phyloP scores from a whole-genome alignment of 2,329 filamentous ascomycete genomes.

The Pestalotiopsis sp. region DNA sequence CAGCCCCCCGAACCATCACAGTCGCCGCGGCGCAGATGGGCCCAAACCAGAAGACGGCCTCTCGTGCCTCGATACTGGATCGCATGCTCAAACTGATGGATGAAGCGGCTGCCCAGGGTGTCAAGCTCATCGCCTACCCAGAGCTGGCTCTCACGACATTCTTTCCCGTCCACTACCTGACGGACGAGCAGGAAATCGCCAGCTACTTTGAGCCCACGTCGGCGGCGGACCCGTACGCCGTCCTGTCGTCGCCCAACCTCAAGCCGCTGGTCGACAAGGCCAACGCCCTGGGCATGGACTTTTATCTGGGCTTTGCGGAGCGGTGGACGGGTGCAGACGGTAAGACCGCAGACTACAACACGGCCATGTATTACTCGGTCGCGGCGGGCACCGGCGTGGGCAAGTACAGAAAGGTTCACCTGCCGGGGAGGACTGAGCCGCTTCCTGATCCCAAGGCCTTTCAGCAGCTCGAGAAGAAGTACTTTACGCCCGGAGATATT shows the following conservation, averaged over 20 bases:
- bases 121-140: conserved; percentile 53
- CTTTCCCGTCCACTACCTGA: conserved; percentile 53
- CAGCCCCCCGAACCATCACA: conserved; percentile 27
- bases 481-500: conserved; percentile 53
- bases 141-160: conserved; percentile 59
- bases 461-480: conserved; percentile 58
- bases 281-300: conserved; percentile 46
- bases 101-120: conserved; percentile 43
- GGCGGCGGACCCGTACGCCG: conserved; percentile 31
- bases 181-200: conserved; percentile 44
- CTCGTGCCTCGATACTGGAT: conserved; percentile 41
- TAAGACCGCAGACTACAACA: conserved; percentile 47
- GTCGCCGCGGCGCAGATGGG: conserved; percentile 59
- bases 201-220: conserved; percentile 52
- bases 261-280: conserved; percentile 52
- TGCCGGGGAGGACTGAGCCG: conserved; percentile 55
- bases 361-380: conserved; percentile 52
- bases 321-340: conserved; percentile 38
- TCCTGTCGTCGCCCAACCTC: conserved; percentile 42
- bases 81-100: conserved; percentile 52
- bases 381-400: conserved; percentile 40
- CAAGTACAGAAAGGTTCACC: conserved; percentile 58
- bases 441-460: conserved; percentile 47
- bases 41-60: conserved; percentile 41
- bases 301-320: conserved; percentile 56